Percentiles rank a stretch among this genome's conserved stretches.
These are phyloP conservation scores for Clarkia xantiana DNA, from an alignment of 345 rosid genomes.

Conservation along the genomic window DNA sequence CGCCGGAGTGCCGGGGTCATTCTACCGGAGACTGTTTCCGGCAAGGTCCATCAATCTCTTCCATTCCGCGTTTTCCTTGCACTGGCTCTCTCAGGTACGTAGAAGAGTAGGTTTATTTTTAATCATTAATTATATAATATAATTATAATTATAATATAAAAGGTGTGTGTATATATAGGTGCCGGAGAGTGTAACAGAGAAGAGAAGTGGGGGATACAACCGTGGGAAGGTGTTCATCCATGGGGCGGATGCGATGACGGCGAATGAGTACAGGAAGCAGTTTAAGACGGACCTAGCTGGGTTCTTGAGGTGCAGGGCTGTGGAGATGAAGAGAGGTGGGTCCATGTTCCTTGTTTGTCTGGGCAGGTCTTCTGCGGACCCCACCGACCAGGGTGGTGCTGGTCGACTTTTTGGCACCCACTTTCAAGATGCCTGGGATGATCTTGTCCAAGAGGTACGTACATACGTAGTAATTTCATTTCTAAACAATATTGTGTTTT, in stretches of 20 bases:
- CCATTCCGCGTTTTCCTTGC: conserved; percentile 87
- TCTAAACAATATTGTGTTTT: too few species aligned
- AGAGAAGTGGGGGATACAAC: conserved; percentile 61
- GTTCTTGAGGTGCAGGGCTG: conserved; percentile 56
- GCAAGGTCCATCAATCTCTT: conserved; percentile 62
- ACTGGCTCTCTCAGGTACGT: conserved; percentile 91
- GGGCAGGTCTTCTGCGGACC: conserved; percentile 75
- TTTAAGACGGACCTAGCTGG: conserved; percentile 63
- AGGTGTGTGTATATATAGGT: conserved; percentile 19
- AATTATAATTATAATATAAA: too few species aligned
- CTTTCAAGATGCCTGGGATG: conserved; percentile 97
- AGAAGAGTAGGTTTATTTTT: too few species aligned
- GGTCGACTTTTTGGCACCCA: conserved; percentile 94
- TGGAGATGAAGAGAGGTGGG: conserved; percentile 73
- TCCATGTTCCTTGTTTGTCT: conserved; percentile 89
- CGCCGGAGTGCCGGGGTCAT: conserved; percentile 86
- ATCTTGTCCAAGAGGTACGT: conserved; percentile 84
- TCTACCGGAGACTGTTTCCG: conserved; percentile 75
- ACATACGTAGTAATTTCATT: too few species aligned
- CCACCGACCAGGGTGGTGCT: conserved; percentile 92
- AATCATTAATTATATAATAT: too few species aligned
- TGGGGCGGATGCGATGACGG: conserved; percentile 45
- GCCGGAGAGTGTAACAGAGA: conserved; percentile 65
- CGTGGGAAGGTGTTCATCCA: conserved; percentile 71
- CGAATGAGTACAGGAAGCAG: conserved; percentile 56